Evolutionary conservation across 352 stramenopile genomes (phyloP).

Genomic region (Phytophthora cactorum): DNA sequence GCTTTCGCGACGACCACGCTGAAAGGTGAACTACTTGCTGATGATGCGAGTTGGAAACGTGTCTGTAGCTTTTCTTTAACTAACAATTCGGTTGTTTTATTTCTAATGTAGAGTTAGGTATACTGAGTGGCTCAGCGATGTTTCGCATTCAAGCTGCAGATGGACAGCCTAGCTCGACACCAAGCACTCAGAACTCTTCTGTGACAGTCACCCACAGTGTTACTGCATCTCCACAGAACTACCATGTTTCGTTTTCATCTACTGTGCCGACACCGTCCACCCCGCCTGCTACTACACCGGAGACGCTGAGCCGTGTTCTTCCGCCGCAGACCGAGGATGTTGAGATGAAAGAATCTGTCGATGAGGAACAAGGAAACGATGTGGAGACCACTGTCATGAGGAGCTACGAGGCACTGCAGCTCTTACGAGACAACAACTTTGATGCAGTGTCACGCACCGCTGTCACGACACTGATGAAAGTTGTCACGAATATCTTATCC

Average conservation of each 20-base stretch:
- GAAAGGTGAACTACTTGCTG: conserved; percentile 45
- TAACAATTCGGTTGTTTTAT: conserved; percentile 3
- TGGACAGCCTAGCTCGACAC: conserved; percentile 1
- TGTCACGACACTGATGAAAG: conserved; percentile 86
- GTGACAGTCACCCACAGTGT: background rate
- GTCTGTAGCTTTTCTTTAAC: background rate
- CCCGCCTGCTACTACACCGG: background rate
- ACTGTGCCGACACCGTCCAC: background rate
- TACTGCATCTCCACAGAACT: conserved; percentile 3
- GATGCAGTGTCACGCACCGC: conserved; percentile 67
- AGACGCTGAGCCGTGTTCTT: conserved; percentile 1
- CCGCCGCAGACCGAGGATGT: conserved; percentile 39
- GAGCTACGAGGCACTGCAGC: conserved; percentile 69
- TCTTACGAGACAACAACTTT: conserved; percentile 78
- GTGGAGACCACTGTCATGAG: conserved; percentile 29
- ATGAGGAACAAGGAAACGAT: background rate
- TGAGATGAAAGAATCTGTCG: conserved; percentile 52
- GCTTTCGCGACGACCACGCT: conserved; percentile 69
- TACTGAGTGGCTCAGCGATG: conserved; percentile 85
- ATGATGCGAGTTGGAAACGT: background rate
- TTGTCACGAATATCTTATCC: conserved; percentile 85
- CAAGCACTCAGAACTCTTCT: conserved; percentile 2
- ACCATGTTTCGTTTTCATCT: conserved; percentile 27
- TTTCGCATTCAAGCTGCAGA: conserved; percentile 68
- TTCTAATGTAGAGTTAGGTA: conserved; percentile 62